Evolutionary conservation across 805 yeast species (phyloP), one percentile per base, ranked within the genome.

Genomic region (Wickerhamiella kurtzmanii): DNA sequence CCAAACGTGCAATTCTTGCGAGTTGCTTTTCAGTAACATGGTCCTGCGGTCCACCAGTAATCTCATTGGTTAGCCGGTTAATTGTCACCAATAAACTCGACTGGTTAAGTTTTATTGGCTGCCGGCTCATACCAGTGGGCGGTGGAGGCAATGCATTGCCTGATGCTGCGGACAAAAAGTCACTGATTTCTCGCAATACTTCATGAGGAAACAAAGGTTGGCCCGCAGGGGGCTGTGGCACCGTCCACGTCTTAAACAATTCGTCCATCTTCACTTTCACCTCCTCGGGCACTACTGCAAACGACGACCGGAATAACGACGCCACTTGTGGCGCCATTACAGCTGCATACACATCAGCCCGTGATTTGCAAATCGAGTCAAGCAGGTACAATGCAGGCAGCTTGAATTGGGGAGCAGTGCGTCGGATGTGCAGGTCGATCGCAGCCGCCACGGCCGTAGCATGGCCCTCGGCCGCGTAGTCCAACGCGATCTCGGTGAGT

Each of bases 291-390:
- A 84, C 89, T 46, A 80, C 66, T n/a, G 84, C 73, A 60, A 83
- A 92, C 2, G 87, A 80, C 51, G 76, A 78, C 21, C 82, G 78
- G 64, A 82, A 89, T 2, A 83, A 67, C 53, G 73, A 75, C 65
- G 74, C 81, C 42, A 87, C 66, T 52, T 79, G 78, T 53, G 76
- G 71, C 45, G 88, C 80, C 60, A 92, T 77, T 44, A 83, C 62
- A 4, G 78, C 70, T n/a, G 86, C 83, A 62, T 89, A 92, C 1
- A 97, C 96, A 50, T 79, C 74, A 6, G 96, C 96, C 28, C 85
- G 80, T 57, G 80, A 84, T 63, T 92, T 92, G 65, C 89, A 82
- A 43, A 92, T 82, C 16, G 96, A 87, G 63, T 92, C 97, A 47
- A 92, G 65, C 41, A 89, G 71, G 60, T 89, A 92, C 50, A 92